Base-by-base conservation (phyloP, 208 protist genomes). In the Acanthamoeba healyi region DNA sequence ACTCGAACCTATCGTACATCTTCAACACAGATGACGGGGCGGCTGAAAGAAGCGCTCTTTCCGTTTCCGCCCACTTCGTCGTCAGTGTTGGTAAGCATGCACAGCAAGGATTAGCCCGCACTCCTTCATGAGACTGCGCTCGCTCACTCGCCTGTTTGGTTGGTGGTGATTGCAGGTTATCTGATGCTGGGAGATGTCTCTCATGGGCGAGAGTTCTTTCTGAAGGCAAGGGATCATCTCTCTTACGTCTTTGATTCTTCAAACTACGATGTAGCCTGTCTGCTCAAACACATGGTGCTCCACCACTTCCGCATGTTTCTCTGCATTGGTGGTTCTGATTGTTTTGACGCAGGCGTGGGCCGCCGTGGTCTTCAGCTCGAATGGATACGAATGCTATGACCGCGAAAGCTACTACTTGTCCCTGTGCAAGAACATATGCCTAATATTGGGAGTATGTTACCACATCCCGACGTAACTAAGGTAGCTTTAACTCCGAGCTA, bases 31-130 rank as follows among this genome's bases (percentile, higher is more conserved):
- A 86, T 58, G 44, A 51, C 7, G 77, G 77, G 34, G 1, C 44
- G 1, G 40, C 46, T 26, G 77, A 86, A 86, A 86, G 77, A 86
- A 86, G 77, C 5, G 77, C n/a, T 86, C 77, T 86, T 56, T 86
- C 77, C 14, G 77, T 86, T 17, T 22, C 44, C 24, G 77, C 77
- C 29, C 38, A 86, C n/a, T 86, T 36, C 32, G 12, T 86, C 12
- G 77, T 58, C 6, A 86, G 77, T 26, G 14, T 58, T 19, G 77
- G 77, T 86, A 86, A 6, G 44, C 1, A 24, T 22, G 54, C 15
- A 61, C 17, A 15, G 0, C 54, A 79, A 15, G 1, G 67, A 19
- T 0, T 32, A 12, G 2, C 4, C n/a, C 63, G 22, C 63, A 72
- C 63, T 32, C 15, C 6, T 63, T 0, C 26, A 5, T 63, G 15